These are phyloP conservation scores for Chamaecyparis obtusa DNA, from an alignment of 75 land plant genomes.

Conservation along the genomic window DNA sequence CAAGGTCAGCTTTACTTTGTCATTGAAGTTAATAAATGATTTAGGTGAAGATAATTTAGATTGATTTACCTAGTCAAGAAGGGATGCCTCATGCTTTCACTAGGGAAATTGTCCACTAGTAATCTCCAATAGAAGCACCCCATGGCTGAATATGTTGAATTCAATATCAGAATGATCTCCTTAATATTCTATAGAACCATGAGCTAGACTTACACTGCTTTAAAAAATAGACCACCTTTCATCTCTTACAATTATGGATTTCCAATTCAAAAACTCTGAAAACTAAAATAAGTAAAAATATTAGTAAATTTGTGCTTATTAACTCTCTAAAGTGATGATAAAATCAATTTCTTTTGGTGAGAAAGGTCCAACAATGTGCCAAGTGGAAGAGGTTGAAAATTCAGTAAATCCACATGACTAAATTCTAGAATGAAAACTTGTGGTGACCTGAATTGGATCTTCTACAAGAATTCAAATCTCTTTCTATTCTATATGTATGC, in stretches of 20 bases:
- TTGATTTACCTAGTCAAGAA: too few relatives aligned
- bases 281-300: constrained; percentile 32
- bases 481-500: too few relatives aligned
- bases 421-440: neutral
- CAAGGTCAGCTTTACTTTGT: neutral
- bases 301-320: neutral
- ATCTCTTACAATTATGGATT: constrained; percentile 40
- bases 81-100: too few relatives aligned
- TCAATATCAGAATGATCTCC: constrained; percentile 64
- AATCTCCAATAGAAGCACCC: constrained; percentile 80
- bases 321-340: neutral
- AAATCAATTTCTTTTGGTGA: neutral
- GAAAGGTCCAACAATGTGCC: neutral
- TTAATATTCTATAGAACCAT: constrained; percentile 33
- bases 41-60: too few relatives aligned
- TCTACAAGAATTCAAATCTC: too few relatives aligned
- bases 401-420: neutral
- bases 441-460: too few relatives aligned
- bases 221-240: constrained; percentile 25
- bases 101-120: too few relatives aligned
- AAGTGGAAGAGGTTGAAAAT: neutral
- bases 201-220: constrained; percentile 23
- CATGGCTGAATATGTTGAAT: constrained; percentile 73
- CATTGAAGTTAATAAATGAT: too few relatives aligned
- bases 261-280: constrained; percentile 73